These are phyloP conservation scores for Sordariomycetes sp. DNA, from an alignment of 2,329 filamentous ascomycete species.

Conservation along the genomic window DNA sequence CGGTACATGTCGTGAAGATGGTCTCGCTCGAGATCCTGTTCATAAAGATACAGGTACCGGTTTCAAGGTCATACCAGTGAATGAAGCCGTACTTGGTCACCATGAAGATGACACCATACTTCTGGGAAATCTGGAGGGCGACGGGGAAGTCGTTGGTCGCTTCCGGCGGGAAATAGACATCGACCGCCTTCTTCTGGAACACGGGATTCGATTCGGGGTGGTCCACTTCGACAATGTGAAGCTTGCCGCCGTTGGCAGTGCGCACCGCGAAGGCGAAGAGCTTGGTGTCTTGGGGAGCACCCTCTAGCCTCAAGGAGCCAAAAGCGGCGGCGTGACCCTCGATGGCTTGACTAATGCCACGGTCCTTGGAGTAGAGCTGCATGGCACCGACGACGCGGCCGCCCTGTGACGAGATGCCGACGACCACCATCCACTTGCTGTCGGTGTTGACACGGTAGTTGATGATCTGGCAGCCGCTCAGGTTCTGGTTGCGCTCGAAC, in stretches of 20 bases:
- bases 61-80: constrained; percentile 96
- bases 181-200: constrained; percentile 93
- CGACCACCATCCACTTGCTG: constrained; percentile 96
- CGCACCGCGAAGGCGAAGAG: constrained; percentile 95
- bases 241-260: constrained; percentile 80
- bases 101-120: constrained; percentile 94
- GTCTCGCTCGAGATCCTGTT: constrained; percentile 99
- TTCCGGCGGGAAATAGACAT: constrained; percentile 95
- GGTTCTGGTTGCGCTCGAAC: constrained; percentile 88
- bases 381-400: constrained; percentile 92
- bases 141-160: constrained; percentile 97
- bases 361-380: constrained; percentile 94
- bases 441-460: constrained; percentile 96
- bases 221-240: constrained; percentile 97
- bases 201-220: constrained; percentile 80
- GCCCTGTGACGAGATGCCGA: constrained; percentile 89
- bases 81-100: constrained; percentile 99
- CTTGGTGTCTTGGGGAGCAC: constrained; percentile 83
- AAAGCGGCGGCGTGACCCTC: constrained; percentile 96
- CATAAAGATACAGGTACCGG: constrained; percentile 95
- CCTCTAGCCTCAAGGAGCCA: constrained; percentile 79
- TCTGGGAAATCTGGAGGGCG: constrained; percentile 91
- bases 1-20: constrained; percentile 88
- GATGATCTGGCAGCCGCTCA: constrained; percentile 93
- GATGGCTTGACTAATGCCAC: constrained; percentile 94